These are phyloP conservation scores for Acer saccharum DNA, from an alignment of 345 rosid genomes.

Conservation along the genomic window DNA sequence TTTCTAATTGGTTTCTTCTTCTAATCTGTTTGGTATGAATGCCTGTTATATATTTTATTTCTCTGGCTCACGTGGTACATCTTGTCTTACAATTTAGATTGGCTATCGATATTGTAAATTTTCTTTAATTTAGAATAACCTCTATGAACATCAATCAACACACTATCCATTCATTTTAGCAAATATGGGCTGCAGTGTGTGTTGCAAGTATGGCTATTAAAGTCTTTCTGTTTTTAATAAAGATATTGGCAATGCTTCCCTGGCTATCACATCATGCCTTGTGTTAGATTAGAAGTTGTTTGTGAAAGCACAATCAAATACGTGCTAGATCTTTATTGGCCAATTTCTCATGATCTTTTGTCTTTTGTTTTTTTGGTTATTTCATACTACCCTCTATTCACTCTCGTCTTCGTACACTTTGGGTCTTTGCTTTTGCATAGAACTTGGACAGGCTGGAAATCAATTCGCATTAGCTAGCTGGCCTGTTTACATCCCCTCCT, in stretches of 20 bases:
- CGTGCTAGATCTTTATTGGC: neutral
- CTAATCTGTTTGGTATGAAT: neutral
- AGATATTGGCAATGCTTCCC: neutral
- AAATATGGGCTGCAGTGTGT: neutral
- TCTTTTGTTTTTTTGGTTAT: neutral
- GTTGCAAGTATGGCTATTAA: neutral
- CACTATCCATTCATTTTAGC: neutral
- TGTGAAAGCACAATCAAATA: neutral
- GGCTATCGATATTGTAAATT: neutral
- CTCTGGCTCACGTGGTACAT: neutral
- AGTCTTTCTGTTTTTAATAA: neutral
- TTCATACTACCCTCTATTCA: neutral
- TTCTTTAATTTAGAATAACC: neutral
- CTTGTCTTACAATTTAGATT: neutral
- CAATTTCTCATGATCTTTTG: neutral
- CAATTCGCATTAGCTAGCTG: no score
- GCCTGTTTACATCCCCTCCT: neutral
- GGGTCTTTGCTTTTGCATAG: neutral
- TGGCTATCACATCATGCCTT: conserved; percentile 1
- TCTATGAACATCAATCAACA: neutral
- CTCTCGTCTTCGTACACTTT: neutral
- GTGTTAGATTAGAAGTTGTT: neutral
- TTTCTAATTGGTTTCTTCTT: neutral
- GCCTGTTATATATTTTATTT: neutral
- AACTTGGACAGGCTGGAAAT: neutral